These are phyloP conservation scores for Larix kaempferi DNA, from an alignment of 75 land plant genomes.

Conservation along the genomic window DNA sequence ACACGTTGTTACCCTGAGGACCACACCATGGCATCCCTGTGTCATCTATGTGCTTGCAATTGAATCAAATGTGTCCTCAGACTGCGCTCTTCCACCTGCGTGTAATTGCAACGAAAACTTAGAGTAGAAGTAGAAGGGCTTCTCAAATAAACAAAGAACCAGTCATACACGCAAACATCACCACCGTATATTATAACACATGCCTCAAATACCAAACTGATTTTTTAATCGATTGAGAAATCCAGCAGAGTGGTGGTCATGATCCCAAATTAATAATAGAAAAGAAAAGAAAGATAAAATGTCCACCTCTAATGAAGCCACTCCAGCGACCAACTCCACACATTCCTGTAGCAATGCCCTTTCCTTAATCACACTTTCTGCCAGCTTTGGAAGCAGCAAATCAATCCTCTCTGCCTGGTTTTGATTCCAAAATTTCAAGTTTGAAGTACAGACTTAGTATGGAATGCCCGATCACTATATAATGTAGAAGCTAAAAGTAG, in stretches of 20 bases:
- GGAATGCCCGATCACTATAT: not conserved
- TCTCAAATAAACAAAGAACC: not conserved
- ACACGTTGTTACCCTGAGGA: no score
- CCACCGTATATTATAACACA: not conserved
- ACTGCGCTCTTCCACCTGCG: conserved; percentile 27
- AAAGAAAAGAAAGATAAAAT: not conserved
- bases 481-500: not conserved
- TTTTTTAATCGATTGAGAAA: not conserved
- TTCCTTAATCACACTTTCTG: conserved; percentile 15
- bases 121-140: no score
- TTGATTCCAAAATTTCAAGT: not conserved
- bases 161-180: not conserved
- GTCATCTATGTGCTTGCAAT: not conserved
- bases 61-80: conserved; percentile 22
- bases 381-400: conserved; percentile 18
- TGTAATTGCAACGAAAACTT: not conserved
- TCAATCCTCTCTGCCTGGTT: conserved; percentile 26
- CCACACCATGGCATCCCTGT: no score
- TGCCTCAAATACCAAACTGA: not conserved
- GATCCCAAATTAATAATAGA: no score
- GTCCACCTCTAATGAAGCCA: conserved; percentile 25
- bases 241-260: no score
- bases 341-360: conserved; percentile 21
- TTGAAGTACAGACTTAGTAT: not conserved
- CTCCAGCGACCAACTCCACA: conserved; percentile 16